phyloP scores from a whole-genome alignment of 495 filamentous ascomycete species.

The Extremus antarcticus region DNA sequence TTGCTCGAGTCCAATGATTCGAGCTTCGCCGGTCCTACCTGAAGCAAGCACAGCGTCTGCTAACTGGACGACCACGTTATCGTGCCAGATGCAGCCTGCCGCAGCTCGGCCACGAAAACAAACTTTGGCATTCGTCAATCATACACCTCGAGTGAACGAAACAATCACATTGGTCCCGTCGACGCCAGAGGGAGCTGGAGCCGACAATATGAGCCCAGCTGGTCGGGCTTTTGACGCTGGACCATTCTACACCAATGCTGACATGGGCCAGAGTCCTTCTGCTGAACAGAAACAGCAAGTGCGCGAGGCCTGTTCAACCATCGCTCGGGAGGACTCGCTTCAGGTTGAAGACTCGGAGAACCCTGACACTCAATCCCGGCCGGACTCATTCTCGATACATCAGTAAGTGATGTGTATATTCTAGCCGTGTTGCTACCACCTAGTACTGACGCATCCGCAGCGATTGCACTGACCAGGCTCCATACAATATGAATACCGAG shows the following conservation, averaged over 20 bases:
- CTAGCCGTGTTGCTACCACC: not conserved
- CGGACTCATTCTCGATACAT: constrained; percentile 15
- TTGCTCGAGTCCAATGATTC: not conserved
- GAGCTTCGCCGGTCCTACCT: not conserved
- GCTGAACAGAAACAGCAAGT: constrained; percentile 4
- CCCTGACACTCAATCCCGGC: not conserved
- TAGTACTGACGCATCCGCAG: not conserved
- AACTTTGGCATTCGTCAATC: constrained; percentile 12
- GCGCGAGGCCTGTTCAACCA: constrained; percentile 6
- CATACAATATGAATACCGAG: constrained; percentile 10
- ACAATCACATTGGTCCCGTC: constrained; percentile 3
- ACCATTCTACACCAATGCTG: constrained; percentile 8
- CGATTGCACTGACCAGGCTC: constrained; percentile 14
- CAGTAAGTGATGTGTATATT: not conserved
- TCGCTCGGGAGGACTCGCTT: constrained; percentile 10
- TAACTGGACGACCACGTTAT: constrained; percentile 9
- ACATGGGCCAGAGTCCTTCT: constrained; percentile 14
- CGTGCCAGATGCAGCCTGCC: constrained; percentile 17
- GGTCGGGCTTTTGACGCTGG: constrained; percentile 5
- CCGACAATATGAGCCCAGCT: constrained; percentile 9
- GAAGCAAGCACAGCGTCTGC: constrained; percentile 15
- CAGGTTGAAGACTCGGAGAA: constrained; percentile 5
- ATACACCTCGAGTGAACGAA: constrained; percentile 10
- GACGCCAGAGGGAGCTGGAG: not conserved
- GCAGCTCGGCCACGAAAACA: constrained; percentile 5